phyloP scores from a whole-genome alignment of 2,329 filamentous ascomycete species.

The Fusarium pininemorale region DNA sequence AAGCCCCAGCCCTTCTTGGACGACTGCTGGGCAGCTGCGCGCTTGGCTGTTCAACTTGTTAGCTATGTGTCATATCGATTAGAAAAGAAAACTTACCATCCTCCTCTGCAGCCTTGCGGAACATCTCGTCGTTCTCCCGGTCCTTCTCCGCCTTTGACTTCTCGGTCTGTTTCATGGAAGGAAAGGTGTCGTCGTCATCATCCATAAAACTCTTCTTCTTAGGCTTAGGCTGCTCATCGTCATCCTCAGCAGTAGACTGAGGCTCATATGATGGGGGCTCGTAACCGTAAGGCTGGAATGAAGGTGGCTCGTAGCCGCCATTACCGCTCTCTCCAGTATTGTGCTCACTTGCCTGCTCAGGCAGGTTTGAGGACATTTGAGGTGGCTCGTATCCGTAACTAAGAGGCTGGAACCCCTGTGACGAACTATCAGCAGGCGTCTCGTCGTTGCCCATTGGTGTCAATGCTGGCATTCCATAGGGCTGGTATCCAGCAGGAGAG shows the following conservation, averaged over 20 bases:
- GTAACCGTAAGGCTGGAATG: slow-evolving; percentile 68
- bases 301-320: slow-evolving; percentile 68
- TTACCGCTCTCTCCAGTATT: slow-evolving; percentile 44
- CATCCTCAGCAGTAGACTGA: slow-evolving; percentile 51
- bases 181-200: slow-evolving; percentile 79
- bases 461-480: slow-evolving; percentile 42
- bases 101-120: slow-evolving; percentile 83
- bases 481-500: slow-evolving; percentile 40
- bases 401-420: slow-evolving; percentile 55
- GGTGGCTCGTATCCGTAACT: slow-evolving; percentile 64
- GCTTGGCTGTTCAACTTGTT: slow-evolving; percentile 62
- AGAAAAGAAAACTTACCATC: slow-evolving; percentile 62
- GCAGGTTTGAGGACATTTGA: slow-evolving; percentile 44
- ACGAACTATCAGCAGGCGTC: slow-evolving; percentile 25
- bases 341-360: slow-evolving; percentile 22
- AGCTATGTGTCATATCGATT: background rate
- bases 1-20: slow-evolving; percentile 81
- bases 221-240: slow-evolving; percentile 62
- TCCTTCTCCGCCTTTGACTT: slow-evolving; percentile 76
- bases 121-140: slow-evolving; percentile 83
- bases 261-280: slow-evolving; percentile 68
- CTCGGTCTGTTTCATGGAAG: slow-evolving; percentile 58
- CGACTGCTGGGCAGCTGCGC: slow-evolving; percentile 58
- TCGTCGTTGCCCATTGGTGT: slow-evolving; percentile 12
- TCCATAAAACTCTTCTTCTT: slow-evolving; percentile 86